Percentiles rank a stretch among this genome's conserved stretches.
Evolutionary conservation across 106 monocot genomes (phyloP).

Genomic region (Posidonia australis): DNA sequence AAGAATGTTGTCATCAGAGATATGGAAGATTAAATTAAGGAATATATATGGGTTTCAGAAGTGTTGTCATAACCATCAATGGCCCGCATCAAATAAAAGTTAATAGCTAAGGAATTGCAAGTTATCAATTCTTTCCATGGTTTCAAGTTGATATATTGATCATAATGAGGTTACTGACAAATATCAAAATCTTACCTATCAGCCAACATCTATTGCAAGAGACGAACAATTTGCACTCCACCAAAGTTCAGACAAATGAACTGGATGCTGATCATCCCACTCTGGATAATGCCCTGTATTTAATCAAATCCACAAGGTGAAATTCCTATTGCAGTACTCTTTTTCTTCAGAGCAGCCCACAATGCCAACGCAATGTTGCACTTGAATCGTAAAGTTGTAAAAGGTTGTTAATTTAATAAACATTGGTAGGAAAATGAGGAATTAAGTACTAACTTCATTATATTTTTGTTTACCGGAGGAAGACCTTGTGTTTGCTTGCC

Average conservation of each 20-base stretch:
- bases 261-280: slow-evolving; percentile 28
- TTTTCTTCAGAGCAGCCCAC: no score
- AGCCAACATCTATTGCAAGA: slow-evolving; percentile 26
- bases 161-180: no score
- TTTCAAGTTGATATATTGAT: not conserved
- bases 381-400: no score
- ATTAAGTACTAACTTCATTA: no score
- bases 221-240: slow-evolving; percentile 19
- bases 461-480: no score
- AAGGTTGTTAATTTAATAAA: no score
- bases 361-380: no score
- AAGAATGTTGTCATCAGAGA: not conserved
- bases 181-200: slow-evolving; percentile 8
- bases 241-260: slow-evolving; percentile 28
- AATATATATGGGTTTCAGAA: slow-evolving; percentile 19
- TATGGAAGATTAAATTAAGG: not conserved
- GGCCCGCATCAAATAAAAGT: not conserved
- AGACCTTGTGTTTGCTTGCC: no score
- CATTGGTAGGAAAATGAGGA: no score
- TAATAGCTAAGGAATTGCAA: not conserved
- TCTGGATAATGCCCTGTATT: slow-evolving; percentile 24
- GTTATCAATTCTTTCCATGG: not conserved
- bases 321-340: no score
- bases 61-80: slow-evolving; percentile 22
- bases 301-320: not conserved